phyloP scores from a whole-genome alignment of 805 yeast genomes.

The Grigorovia humatica region DNA sequence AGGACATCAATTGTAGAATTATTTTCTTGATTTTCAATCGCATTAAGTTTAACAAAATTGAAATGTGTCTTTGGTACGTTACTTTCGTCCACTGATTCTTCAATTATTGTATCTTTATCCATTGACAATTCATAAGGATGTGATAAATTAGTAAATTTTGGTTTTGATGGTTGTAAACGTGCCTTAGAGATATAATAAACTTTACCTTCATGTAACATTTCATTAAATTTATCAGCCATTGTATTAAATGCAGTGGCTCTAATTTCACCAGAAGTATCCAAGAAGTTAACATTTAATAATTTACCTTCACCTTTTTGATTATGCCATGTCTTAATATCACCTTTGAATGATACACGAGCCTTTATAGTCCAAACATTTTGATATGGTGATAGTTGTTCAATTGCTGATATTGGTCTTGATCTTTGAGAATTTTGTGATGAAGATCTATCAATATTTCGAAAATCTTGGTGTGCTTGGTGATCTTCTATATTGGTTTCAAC shows the following conservation, averaged over 20 bases:
- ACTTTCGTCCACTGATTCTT: conserved; percentile 48
- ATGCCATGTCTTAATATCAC: conserved; percentile 81
- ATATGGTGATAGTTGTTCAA: conserved; percentile 85
- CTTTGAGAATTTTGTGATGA: conserved; percentile 21
- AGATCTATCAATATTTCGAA: conserved; percentile 5
- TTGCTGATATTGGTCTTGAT: conserved; percentile 47
- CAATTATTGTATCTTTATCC: conserved; percentile 69
- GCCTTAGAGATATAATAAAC: conserved; percentile 79
- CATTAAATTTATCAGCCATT: conserved; percentile 68
- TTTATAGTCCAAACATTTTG: conserved; percentile 86
- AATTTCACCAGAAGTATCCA: conserved; percentile 94
- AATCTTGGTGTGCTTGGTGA: conserved; percentile 5
- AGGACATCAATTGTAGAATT: conserved; percentile 75
- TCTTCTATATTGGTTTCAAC: not conserved
- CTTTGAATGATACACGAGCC: conserved; percentile 82
- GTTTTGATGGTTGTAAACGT: conserved; percentile 71
- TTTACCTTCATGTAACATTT: conserved; percentile 74
- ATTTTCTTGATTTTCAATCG: conserved; percentile 56
- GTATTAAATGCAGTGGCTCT: conserved; percentile 92
- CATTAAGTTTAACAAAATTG: conserved; percentile 60
- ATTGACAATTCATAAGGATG: conserved; percentile 84
- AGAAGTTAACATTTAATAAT: conserved; percentile 73
- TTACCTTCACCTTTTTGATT: conserved; percentile 83
- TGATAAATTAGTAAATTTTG: conserved; percentile 69
- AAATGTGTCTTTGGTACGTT: conserved; percentile 73